These are phyloP conservation scores for Dendrostoma leiphaemia DNA, from an alignment of 2,329 filamentous ascomycete species.

Conservation along the genomic window DNA sequence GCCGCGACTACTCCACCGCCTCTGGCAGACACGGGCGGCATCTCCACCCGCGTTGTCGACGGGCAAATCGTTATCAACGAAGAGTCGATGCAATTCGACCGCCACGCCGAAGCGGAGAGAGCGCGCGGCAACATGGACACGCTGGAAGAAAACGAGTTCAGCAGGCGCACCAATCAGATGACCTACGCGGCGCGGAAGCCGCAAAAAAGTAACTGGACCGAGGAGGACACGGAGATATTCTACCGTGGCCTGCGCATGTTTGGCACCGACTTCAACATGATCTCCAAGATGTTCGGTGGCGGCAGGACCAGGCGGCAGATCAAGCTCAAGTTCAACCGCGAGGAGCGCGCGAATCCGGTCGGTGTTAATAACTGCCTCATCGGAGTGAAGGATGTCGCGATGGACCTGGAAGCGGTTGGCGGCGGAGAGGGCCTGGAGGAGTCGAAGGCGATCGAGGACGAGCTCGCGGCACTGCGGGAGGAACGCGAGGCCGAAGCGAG, in stretches of 20 bases:
- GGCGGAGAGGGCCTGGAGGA: conserved; percentile 51
- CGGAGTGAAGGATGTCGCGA: conserved; percentile 54
- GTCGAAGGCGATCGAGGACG: conserved; percentile 55
- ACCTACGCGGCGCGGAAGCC: conserved; percentile 64
- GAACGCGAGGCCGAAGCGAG: conserved; percentile 45
- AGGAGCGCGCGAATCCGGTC: conserved; percentile 66
- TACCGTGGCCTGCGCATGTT: conserved; percentile 74
- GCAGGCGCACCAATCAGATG: conserved; percentile 65
- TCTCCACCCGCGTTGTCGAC: conserved; percentile 60
- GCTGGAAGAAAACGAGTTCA: conserved; percentile 77
- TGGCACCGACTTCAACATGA: conserved; percentile 81
- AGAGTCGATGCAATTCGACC: conserved; percentile 64
- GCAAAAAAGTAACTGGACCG: conserved; percentile 67
- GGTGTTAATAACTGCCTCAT: conserved; percentile 64
- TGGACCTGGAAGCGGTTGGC: conserved; percentile 62
- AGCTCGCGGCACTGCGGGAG: conserved; percentile 41
- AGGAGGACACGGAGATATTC: conserved; percentile 71
- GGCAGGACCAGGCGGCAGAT: conserved; percentile 66
- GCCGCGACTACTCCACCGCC: conserved; percentile 17
- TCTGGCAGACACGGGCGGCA: conserved; percentile 28
- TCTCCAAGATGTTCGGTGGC: conserved; percentile 71
- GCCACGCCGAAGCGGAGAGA: conserved; percentile 60
- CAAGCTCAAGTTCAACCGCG: conserved; percentile 80
- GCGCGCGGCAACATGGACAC: conserved; percentile 54
- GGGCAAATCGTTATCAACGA: conserved; percentile 73